phyloP scores from a whole-genome alignment of 2,329 filamentous ascomycete genomes.

The Cordyceps fumosorosea region DNA sequence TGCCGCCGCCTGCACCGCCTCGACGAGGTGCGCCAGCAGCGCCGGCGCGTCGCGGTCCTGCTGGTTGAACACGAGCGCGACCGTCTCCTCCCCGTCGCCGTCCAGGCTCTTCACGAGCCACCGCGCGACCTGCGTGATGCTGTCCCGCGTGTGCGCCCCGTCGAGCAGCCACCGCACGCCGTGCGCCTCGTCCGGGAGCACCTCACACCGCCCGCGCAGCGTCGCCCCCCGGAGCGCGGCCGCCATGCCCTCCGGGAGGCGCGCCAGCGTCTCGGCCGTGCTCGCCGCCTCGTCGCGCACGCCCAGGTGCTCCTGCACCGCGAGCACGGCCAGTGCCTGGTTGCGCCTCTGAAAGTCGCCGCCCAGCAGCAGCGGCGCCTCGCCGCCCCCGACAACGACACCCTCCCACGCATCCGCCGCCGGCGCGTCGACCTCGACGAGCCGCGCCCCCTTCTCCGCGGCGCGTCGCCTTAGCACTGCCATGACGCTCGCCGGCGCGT shows the following conservation, averaged over 20 bases:
- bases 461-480: conserved; percentile 55
- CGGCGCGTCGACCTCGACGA: conserved; percentile 36
- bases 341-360: conserved; percentile 53
- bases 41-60: conserved; percentile 70
- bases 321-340: conserved; percentile 48
- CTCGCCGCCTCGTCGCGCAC: conserved; percentile 15
- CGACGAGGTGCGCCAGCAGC: conserved; percentile 57
- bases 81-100: conserved; percentile 17
- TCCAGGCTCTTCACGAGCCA: conserved; percentile 63
- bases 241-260: conserved; percentile 41
- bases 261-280: conserved; percentile 18
- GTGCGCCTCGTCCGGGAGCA: conserved; percentile 38
- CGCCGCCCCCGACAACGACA: conserved; percentile 27
- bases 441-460: conserved; percentile 42
- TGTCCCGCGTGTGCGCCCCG: conserved; percentile 82
- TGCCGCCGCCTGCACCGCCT: conserved; percentile 37
- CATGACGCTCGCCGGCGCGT: conserved; percentile 28
- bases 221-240: conserved; percentile 59
- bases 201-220: conserved; percentile 73
- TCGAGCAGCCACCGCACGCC: conserved; percentile 71
- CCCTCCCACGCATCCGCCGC: conserved; percentile 36
- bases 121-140: conserved; percentile 64
- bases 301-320: conserved; percentile 52
- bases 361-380: conserved; percentile 24
- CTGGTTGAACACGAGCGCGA: conserved; percentile 82